phyloP scores from a whole-genome alignment of 2,329 filamentous ascomycete species.

The Fusarium sp. region DNA sequence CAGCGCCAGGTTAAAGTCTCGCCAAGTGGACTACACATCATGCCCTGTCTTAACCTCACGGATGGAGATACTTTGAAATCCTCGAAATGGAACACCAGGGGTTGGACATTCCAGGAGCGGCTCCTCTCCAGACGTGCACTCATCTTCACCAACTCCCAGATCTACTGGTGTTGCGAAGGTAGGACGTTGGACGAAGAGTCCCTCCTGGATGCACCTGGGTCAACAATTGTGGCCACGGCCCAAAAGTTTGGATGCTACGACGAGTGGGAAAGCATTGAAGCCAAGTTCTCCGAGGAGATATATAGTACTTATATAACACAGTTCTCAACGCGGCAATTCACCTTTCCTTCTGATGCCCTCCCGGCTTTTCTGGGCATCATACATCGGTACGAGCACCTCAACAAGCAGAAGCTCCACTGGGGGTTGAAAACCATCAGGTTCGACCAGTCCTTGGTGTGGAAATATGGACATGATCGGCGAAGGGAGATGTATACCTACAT shows the following conservation, averaged over 20 bases:
- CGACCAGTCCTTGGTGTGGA: slow-evolving; percentile 22
- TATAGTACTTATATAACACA: slow-evolving; percentile 10
- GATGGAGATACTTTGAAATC: neutral
- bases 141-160: slow-evolving; percentile 20
- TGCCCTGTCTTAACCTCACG: neutral
- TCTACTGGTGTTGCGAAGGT: slow-evolving; percentile 24
- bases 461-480: neutral
- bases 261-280: slow-evolving; percentile 1
- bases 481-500: slow-evolving; percentile 1
- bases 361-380: slow-evolving; percentile 22
- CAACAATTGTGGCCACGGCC: neutral
- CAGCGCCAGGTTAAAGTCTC: neutral
- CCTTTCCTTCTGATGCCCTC: slow-evolving; percentile 14
- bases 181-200: slow-evolving; percentile 33
- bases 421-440: neutral
- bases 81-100: slow-evolving; percentile 6
- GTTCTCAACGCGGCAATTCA: slow-evolving; percentile 18
- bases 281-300: slow-evolving; percentile 8
- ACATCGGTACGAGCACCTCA: slow-evolving; percentile 27
- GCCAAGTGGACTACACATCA: slow-evolving; percentile 1
- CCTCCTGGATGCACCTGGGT: slow-evolving; percentile 11
- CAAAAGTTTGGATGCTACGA: slow-evolving; percentile 20
- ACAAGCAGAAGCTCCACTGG: slow-evolving; percentile 22
- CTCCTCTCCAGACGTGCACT: slow-evolving; percentile 15
- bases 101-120: neutral